Evolutionary conservation across 768 basidiomycete genomes (phyloP).

Genomic region (Suillus discolor): DNA sequence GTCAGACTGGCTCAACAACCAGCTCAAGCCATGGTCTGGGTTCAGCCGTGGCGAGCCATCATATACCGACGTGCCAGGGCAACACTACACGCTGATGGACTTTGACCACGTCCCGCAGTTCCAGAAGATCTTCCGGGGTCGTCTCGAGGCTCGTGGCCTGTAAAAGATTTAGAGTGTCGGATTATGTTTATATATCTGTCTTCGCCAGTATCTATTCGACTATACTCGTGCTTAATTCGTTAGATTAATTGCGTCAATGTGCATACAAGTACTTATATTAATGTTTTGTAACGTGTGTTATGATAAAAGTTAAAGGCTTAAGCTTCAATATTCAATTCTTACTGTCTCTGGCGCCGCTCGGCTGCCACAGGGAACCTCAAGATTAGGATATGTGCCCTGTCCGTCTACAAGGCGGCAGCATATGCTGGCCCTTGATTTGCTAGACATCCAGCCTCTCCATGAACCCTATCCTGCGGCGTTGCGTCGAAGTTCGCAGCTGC

Average conservation of each 20-base stretch:
- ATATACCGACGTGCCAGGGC: constrained; percentile 29
- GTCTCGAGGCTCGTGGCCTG: constrained; percentile 29
- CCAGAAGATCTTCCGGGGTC: constrained; percentile 30
- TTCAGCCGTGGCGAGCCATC: constrained; percentile 27
- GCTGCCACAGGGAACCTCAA: no score
- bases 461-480: no score
- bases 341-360: no score
- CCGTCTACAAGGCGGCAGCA: no score
- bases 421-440: no score
- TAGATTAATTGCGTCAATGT: not conserved
- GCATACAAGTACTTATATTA: not conserved
- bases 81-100: constrained; percentile 35
- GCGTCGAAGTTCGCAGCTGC: no score
- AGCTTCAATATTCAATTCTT: no score
- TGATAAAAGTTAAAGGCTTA: not conserved
- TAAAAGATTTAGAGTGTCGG: constrained; percentile 1
- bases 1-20: constrained; percentile 30
- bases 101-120: constrained; percentile 33
- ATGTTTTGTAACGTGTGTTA: no score
- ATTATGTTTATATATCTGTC: not conserved
- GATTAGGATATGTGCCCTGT: no score
- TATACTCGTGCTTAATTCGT: not conserved
- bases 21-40: constrained; percentile 29
- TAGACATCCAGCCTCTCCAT: no score
- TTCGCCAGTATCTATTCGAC: not conserved